Base-by-base conservation (phyloP, 2,329 filamentous ascomycete species). In the Cladophialophora chaetospira region DNA sequence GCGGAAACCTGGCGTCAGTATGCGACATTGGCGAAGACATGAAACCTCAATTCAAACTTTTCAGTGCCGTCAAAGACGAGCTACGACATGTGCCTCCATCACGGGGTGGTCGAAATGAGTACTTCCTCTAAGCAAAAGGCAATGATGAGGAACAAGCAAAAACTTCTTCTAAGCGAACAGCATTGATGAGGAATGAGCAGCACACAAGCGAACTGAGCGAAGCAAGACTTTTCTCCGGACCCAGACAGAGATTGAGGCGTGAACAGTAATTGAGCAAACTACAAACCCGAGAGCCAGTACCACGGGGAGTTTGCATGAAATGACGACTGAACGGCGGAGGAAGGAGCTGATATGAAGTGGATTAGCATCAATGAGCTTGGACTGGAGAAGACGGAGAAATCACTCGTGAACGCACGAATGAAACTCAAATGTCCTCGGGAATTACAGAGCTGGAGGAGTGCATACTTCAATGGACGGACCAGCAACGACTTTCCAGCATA, bases 11-110 rank as follows among this genome's bases (percentile, higher is more conserved):
- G 60, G 86, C 86, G 17, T 86, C 82, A 4, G 96, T 97, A 71
- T 96, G 96, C 87, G 91, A 91, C 50, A 86, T 97, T 25, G 86
- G 88, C 64, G 88, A 88, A 68, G 88, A 94, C 68, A 80, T 97
- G 50, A 86, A 91, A 59, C 91, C 93, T 28, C 90, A 89, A 68
- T 99, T 99, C 77, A 94, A 78, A 63, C 66, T 78, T 25, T 78
- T 78, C 66, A 73, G 73, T 55, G 75, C 75, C 3, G 75, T 78
- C 42, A 70, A 72, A 48, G 75, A 77, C 60, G 75, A 78, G 51
- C 71, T 75, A 67, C 71, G 75, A 58, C 75, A 77, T 63, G 71
- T 77, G 53, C 75, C 75, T 35, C 65, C 66, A 45, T 71, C 73
- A 54, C 70, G 75, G 65, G 74, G 75, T 48, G 74, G 73, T 57